phyloP scores from a whole-genome alignment of 805 yeast species.

The Cephaloascus albidus region DNA sequence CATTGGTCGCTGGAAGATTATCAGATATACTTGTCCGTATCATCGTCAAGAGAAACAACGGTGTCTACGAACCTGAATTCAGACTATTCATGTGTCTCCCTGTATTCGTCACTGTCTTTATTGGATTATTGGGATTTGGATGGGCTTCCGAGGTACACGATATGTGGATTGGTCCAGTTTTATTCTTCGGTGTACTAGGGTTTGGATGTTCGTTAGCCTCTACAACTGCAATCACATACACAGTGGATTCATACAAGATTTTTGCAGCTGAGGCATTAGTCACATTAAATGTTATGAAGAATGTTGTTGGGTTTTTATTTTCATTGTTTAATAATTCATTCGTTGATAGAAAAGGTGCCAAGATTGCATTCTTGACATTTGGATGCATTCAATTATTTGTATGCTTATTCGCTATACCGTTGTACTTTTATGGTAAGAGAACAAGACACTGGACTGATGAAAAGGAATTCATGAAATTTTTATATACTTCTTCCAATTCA shows the following conservation, averaged over 20 bases:
- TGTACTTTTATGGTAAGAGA: constrained; percentile 46
- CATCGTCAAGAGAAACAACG: constrained; percentile 36
- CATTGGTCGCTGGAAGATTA: constrained; percentile 39
- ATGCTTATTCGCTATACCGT: constrained; percentile 38
- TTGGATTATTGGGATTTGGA: constrained; percentile 57
- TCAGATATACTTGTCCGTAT: constrained; percentile 39
- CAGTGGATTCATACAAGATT: constrained; percentile 47
- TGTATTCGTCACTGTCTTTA: constrained; percentile 27
- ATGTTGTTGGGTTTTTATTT: constrained; percentile 44
- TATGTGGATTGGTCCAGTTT: constrained; percentile 47
- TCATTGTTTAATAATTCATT: constrained; percentile 47
- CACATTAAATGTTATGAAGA: constrained; percentile 44
- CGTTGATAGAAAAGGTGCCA: constrained; percentile 27
- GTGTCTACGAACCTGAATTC: constrained; percentile 57
- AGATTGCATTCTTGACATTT: constrained; percentile 38
- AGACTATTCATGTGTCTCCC: constrained; percentile 46
- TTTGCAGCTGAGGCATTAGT: constrained; percentile 54
- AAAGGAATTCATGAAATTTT: constrained; percentile 26
- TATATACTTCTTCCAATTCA: too few species aligned
- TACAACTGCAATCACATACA: constrained; percentile 51
- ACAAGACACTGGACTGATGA: constrained; percentile 42
- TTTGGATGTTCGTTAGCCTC: constrained; percentile 56
- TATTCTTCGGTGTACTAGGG: constrained; percentile 45
- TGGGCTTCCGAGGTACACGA: constrained; percentile 42
- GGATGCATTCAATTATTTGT: constrained; percentile 42